Base-by-base conservation (phyloP, 208 protist species). In the Jaenimonas drosophilae region DNA sequence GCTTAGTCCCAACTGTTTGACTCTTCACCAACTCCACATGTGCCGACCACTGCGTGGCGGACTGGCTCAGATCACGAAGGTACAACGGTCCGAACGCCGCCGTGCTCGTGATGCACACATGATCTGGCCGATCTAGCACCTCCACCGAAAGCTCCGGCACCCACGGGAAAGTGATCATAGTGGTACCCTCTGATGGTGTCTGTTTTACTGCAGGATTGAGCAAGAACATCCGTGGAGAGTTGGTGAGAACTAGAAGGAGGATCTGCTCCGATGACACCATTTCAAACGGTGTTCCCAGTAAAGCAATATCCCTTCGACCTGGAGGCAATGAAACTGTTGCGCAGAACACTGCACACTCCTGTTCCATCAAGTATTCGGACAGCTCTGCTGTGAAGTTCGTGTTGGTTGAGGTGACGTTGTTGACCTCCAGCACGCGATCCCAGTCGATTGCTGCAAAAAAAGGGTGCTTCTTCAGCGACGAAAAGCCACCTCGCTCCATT, bases 391-490 rank as follows among this genome's bases (percentile, higher is more conserved):
- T 61, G 58, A 72, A 80, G 54, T 85, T 33, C 14, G 55, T 63
- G 59, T 65, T 66, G 19, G 26, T 55, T 1, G 58, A 33, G 25
- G 64, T 83, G 29, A 70, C 60, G 43, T 76, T 88, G 0, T 59
- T 59, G 17, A 49, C 64, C 19, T 70, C 39, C 21, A 70, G 55
- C 39, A 86, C 30, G 34, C 33, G 20, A 12, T 16, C 57, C 83
- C 87, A 94, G 55, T 76, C 56, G 28, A 94, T 70, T 5, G 51
- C 62, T 1, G 48, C 40, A 53, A 96, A 97, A 60, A 96, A 96
- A 12, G 72, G 54, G 46, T 97, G 88, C 1, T 28, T 36, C 60
- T 96, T 94, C 4, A 97, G 55, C 7, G 40, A 59, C 2, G 34
- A 53, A 52, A 92, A 94, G n/a, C 81, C 82, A 37, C 84, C 82